Conservation (phyloP, 179 eudicot species). For the Pouteria campechiana region DNA sequence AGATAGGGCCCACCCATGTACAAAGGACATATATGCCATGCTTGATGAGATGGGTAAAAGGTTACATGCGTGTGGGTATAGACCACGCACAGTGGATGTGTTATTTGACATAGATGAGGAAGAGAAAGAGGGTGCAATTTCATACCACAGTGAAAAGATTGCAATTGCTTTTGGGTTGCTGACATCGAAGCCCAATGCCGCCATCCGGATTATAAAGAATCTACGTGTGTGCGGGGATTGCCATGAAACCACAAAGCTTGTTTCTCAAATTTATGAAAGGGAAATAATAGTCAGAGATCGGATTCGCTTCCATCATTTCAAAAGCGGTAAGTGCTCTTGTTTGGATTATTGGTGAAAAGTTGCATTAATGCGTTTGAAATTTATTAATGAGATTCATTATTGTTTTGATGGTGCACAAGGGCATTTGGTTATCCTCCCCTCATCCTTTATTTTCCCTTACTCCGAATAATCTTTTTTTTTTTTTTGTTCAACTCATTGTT, state of each 20-base stretch:
- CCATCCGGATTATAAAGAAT: constrained; percentile 70
- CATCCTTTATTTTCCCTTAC: no score
- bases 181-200: constrained; percentile 26
- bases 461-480: no score
- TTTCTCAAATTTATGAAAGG: constrained; percentile 38
- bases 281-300: constrained; percentile 76
- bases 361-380: no score
- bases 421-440: no score
- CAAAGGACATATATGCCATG: constrained; percentile 33
- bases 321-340: constrained; percentile 69
- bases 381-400: no score
- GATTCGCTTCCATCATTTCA: constrained; percentile 81
- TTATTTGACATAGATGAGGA: constrained; percentile 62
- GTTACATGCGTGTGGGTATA: constrained; percentile 61
- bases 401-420: no score
- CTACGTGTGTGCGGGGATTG: constrained; percentile 87
- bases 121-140: constrained; percentile 51
- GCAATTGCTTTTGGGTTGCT: constrained; percentile 77
- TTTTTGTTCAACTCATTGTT: no score
- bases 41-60: constrained; percentile 33
- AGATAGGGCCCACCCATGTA: constrained; percentile 63
- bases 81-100: constrained; percentile 48
- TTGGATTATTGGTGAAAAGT: constrained; percentile 69
- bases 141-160: constrained; percentile 76
- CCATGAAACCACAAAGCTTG: constrained; percentile 57